Percentiles rank a stretch among this genome's conserved stretches.
Evolutionary conservation across 2,329 filamentous ascomycete species (phyloP).

Genomic region (Aphanocladium album): DNA sequence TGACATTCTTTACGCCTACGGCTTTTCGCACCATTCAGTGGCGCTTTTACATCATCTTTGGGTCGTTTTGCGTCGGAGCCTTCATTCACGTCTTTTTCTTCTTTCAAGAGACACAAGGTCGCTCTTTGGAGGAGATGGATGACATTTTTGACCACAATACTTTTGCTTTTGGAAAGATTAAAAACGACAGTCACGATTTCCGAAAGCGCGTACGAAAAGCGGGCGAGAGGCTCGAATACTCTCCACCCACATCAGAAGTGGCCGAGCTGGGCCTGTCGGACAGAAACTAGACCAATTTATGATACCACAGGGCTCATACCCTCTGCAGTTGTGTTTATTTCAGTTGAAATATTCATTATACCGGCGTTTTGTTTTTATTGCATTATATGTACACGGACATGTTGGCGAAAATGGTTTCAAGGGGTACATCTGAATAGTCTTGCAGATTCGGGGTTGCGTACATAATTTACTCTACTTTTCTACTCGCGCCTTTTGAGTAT

Average conservation of each 20-base stretch:
- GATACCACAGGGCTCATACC: conserved; percentile 1
- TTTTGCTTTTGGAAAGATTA: conserved; percentile 17
- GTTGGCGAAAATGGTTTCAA: too few relatives aligned
- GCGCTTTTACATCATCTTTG: conserved; percentile 20
- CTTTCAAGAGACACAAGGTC: conserved; percentile 16
- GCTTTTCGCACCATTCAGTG: conserved; percentile 23
- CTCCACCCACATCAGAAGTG: conserved; percentile 11
- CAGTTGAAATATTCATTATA: neutral
- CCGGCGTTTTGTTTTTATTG: conserved; percentile 6
- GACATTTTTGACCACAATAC: conserved; percentile 16
- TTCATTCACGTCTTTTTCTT: conserved; percentile 16
- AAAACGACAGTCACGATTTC: conserved; percentile 1
- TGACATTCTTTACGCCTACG: conserved; percentile 29
- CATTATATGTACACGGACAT: neutral
- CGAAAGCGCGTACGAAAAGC: conserved; percentile 9
- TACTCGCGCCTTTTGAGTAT: neutral
- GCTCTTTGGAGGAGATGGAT: conserved; percentile 15
- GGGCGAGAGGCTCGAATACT: conserved; percentile 10
- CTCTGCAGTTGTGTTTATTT: neutral
- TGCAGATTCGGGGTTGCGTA: too few relatives aligned
- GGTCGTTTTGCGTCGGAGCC: conserved; percentile 12
- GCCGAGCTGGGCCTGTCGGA: conserved; percentile 11
- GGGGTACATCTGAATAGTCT: too few relatives aligned
- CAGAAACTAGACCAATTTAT: conserved; percentile 2
- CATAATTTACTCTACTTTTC: neutral